Base-by-base conservation (phyloP, 176 grass and related monocot species). In the Cymbopogon citratus region DNA sequence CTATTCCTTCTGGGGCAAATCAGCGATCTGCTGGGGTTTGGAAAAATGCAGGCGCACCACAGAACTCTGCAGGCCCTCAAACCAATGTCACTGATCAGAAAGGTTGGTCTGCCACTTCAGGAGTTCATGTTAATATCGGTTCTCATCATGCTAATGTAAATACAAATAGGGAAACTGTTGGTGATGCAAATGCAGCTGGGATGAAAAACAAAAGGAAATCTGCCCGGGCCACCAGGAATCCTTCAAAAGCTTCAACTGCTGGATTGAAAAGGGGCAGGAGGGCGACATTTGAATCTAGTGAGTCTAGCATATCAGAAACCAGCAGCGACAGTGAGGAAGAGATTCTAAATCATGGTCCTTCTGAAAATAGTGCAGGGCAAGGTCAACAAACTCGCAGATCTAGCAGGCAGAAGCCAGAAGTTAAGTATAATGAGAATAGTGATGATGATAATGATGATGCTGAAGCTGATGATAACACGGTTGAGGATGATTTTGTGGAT, bases 371-470 rank as follows among this genome's bases (percentile, higher is more conserved):
- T 83, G 63, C 63, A 40, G 64, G 18, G 14, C 46, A 77, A 10
- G 86, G 73, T 57, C 36, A 73, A 40, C 48, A 66, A 34, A 73
- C 86, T 56, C 86, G 95, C 49, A 90, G 92, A 85, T 98, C 95
- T 61, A 80, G 66, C 34, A 91, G 92, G 62, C 83, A 81, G 56
- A 98, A 84, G 83, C 87, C 91, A 66, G 87, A 94, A 26, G 88
- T 91, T 61, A 87, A 84, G 25, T 92, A 92, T 81, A 94, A 86
- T 84, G 95, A 94, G 77, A 80, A 85, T 14, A 84, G 77, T 61
- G 88, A 91, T 63, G 81, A 72, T 35, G 80, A 84, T 7, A 21
- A 21, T 54, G 18, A n/a, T 54, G 85, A 90, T 69, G 44, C 69
- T 79, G 88, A 85, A 64, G 40, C 74, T 82, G 78, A 81, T 12